Percentiles rank a stretch among this genome's conserved stretches.
phyloP scores from a whole-genome alignment of 106 monocot genomes.

The Dioscorea zingiberensis region DNA sequence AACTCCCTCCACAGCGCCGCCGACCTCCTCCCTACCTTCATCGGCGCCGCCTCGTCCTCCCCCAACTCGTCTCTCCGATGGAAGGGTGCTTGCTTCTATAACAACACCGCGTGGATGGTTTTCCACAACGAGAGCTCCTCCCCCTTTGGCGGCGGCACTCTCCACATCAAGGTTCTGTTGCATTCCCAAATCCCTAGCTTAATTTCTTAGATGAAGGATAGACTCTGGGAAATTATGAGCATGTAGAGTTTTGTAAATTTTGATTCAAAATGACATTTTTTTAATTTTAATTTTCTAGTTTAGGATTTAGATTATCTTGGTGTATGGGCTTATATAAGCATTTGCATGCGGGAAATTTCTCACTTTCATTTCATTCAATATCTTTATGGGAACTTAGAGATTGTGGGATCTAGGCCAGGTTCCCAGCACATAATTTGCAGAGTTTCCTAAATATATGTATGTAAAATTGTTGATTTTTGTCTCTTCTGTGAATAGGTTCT shows the following conservation, averaged over 20 bases:
- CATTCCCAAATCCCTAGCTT: no score
- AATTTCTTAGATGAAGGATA: not conserved
- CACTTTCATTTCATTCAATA: no score
- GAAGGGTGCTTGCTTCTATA: slow-evolving; percentile 73
- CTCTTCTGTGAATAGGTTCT: no score
- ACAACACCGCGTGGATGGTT: slow-evolving; percentile 59
- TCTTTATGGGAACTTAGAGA: no score
- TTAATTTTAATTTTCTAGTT: not conserved
- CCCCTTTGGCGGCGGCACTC: slow-evolving; percentile 52
- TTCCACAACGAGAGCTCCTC: slow-evolving; percentile 51
- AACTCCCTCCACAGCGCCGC: slow-evolving; percentile 23
- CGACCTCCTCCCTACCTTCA: slow-evolving; percentile 39
- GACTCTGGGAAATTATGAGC: not conserved
- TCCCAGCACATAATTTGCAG: no score
- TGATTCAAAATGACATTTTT: not conserved
- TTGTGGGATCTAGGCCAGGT: no score
- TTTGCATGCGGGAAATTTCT: no score
- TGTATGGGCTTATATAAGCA: not conserved
- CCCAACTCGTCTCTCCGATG: slow-evolving; percentile 21
- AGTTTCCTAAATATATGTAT: no score
- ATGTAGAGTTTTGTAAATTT: not conserved
- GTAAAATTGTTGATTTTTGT: no score
- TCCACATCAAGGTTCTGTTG: slow-evolving; percentile 63
- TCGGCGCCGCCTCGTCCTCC: slow-evolving; percentile 28
- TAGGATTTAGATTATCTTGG: not conserved